These are phyloP conservation scores for Aspergillus glaucus DNA, from an alignment of 2,329 filamentous ascomycete genomes.

Conservation along the genomic window DNA sequence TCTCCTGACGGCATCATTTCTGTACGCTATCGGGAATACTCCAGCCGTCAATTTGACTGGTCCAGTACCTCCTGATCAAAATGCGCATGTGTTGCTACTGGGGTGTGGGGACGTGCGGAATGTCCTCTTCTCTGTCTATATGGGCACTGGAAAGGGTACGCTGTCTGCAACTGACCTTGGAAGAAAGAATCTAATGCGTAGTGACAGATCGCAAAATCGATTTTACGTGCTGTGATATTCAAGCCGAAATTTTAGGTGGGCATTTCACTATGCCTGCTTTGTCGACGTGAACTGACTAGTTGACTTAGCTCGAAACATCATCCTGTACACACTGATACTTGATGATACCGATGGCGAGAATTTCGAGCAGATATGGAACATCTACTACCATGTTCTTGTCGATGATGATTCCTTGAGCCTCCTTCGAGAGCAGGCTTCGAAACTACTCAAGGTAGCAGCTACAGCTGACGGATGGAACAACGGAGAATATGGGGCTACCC, in stretches of 20 bases:
- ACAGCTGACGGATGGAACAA: neutral
- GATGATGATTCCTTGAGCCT: neutral
- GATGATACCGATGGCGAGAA: neutral
- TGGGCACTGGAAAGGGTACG: constrained; percentile 38
- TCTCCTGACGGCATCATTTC: constrained; percentile 14
- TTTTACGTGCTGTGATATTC: neutral
- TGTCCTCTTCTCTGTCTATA: constrained; percentile 50
- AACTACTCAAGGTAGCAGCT: neutral
- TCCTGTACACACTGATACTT: neutral
- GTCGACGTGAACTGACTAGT: constrained; percentile 18
- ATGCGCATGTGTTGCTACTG: constrained; percentile 48
- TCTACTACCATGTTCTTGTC: neutral
- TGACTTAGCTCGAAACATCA: neutral
- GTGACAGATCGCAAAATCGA: neutral
- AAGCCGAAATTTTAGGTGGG: neutral
- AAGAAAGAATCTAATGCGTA: neutral
- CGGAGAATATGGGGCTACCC: neutral
- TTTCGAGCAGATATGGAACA: neutral
- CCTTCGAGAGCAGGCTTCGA: neutral
- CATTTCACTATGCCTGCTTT: constrained; percentile 9
- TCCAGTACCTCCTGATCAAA: constrained; percentile 44
- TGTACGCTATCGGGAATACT: constrained; percentile 44
- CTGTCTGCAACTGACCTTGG: constrained; percentile 27
- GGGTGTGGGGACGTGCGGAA: constrained; percentile 54
- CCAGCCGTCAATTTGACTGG: constrained; percentile 47